Base-by-base conservation (phyloP, 371 early-diverging fungal species). In the Apophysomyces variabilis region DNA sequence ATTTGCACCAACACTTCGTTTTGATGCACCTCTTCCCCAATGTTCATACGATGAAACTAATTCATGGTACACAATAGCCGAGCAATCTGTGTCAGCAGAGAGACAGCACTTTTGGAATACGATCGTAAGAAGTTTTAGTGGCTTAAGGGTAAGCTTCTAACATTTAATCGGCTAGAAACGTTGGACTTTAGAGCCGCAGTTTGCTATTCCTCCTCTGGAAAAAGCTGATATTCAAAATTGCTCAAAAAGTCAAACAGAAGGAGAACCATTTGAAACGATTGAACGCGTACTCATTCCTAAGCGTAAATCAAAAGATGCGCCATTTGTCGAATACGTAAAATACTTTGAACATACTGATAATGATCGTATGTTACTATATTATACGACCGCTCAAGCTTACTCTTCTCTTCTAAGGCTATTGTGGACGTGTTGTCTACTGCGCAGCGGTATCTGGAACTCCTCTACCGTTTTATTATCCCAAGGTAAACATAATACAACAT, bases 401-500 rank as follows among this genome's bases (percentile, higher is more conserved):
- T 50, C 16, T 13, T 45, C 16, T n/a, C 5, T 16, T 41, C 38
- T 13, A 54, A 64, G 69, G 18, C 36, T 69, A 65, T 58, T 72
- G 50, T 54, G 68, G 58, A 7, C 64, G 68, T 56, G 72, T 76
- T 39, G 57, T 69, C n/a, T 76, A 68, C 59, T 41, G 38, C n/a
- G 75, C 76, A 37, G 32, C 39, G 16, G 32, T 36, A n/a, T 21
- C 38, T 8, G 64, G 58, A 11, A 57, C 47, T 4, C 37, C 50
- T 1, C 61, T 92, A 16, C 93, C 93, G 0, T 92, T 90, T 66
- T 92, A 88, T 69, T 92, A 92, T 72, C 93, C 92, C 46, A 88
- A 88, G 67, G 89, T 87, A 61, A 70, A 66, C 44, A 69, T 68
- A 26, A 78, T 77, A 63, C 75, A 74, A 35, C 7, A 35, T 32